Evolutionary conservation across 2,329 filamentous ascomycete species (phyloP).

Genomic region (Grosmannia penicillata): DNA sequence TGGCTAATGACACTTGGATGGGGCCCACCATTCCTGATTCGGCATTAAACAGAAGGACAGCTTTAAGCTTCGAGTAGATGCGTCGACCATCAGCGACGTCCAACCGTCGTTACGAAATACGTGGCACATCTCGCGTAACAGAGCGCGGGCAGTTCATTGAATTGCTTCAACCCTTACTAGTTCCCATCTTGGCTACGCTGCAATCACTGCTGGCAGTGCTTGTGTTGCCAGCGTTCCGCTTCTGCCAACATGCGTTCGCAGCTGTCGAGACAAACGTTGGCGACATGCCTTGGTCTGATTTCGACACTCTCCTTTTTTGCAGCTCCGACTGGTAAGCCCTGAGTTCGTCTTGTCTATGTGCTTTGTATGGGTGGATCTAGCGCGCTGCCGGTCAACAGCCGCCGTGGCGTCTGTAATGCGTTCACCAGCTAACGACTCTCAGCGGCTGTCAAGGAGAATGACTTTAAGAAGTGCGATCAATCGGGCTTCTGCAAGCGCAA

Average conservation of each 20-base stretch:
- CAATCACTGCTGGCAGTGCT: conserved; percentile 3
- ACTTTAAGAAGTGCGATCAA: conserved; percentile 94
- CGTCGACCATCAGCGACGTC: background rate
- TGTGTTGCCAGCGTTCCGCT: conserved; percentile 5
- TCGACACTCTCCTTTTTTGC: conserved; percentile 34
- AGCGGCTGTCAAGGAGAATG: conserved; percentile 86
- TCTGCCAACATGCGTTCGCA: conserved; percentile 31
- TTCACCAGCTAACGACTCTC: conserved; percentile 1
- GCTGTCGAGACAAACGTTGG: conserved; percentile 45
- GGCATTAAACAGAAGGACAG: conserved; percentile 13
- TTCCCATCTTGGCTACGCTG: background rate
- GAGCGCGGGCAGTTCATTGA: too few species aligned
- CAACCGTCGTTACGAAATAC: too few species aligned
- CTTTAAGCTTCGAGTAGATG: conserved; percentile 8
- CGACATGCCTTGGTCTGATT: conserved; percentile 45
- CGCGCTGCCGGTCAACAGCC: background rate
- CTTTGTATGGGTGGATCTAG: background rate
- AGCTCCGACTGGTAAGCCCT: conserved; percentile 51
- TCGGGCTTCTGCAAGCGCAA: conserved; percentile 97
- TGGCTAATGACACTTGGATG: background rate
- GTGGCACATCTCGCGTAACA: too few species aligned
- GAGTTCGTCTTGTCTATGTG: background rate
- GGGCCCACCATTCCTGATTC: conserved; percentile 3
- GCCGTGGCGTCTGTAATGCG: background rate
- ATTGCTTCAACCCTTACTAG: too few species aligned